phyloP scores from a whole-genome alignment of 371 early-diverging fungal species.

The Quaeritorhiza haematococci region DNA sequence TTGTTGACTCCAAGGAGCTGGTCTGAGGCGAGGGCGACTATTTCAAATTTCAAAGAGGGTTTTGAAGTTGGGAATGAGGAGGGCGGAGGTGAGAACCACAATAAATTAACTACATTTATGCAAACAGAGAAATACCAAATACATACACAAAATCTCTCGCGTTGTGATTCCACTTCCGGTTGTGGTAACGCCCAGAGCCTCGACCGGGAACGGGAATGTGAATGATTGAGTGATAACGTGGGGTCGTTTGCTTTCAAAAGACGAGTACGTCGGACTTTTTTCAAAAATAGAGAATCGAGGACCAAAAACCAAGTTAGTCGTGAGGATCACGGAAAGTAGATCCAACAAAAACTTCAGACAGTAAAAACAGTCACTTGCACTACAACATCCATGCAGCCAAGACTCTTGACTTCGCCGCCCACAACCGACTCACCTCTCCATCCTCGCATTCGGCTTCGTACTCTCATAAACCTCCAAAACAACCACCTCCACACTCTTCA shows the following conservation, averaged over 20 bases:
- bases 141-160: conserved; percentile 72
- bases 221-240: conserved; percentile 70
- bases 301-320: background rate
- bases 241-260: conserved; percentile 64
- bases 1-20: conserved; percentile 57
- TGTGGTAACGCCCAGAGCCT: conserved; percentile 74
- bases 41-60: background rate
- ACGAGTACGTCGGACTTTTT: conserved; percentile 62
- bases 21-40: background rate
- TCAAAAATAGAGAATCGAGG: background rate
- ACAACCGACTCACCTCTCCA: conserved; percentile 51
- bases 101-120: too few species aligned
- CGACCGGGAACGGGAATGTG: conserved; percentile 45
- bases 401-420: too few species aligned
- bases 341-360: background rate
- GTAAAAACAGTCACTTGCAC: conserved; percentile 1
- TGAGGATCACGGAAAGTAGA: too few species aligned
- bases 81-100: too few species aligned
- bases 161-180: conserved; percentile 83
- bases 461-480: conserved; percentile 86
- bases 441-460: conserved; percentile 62
- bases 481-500: conserved; percentile 46
- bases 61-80: background rate
- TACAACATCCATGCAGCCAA: conserved; percentile 2
- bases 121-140: background rate